Evolutionary conservation across 352 stramenopile species (phyloP).

Genomic region (Pythium volutum): DNA sequence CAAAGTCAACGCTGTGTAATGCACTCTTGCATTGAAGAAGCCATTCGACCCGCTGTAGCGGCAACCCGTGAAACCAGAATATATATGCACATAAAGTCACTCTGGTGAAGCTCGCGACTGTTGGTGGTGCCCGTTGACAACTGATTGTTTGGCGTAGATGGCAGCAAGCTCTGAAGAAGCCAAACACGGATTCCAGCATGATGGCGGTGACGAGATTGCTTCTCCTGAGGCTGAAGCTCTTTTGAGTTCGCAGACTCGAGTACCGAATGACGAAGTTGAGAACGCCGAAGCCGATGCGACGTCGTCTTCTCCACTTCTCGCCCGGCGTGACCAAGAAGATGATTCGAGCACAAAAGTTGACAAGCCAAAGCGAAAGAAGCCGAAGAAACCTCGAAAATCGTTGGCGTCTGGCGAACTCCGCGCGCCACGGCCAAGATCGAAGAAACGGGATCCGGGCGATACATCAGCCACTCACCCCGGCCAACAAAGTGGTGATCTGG

Average conservation of each 20-base stretch:
- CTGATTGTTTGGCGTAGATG: neutral
- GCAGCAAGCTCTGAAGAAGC: slow-evolving; percentile 1
- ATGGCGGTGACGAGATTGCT: neutral
- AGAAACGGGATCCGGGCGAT: neutral
- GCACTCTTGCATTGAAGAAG: slow-evolving; percentile 29
- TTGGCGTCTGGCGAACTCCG: no score
- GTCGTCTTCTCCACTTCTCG: slow-evolving; percentile 39
- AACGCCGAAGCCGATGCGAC: slow-evolving; percentile 28
- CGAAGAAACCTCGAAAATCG: neutral
- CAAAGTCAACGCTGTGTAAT: slow-evolving; percentile 64
- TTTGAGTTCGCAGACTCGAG: neutral
- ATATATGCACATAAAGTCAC: slow-evolving; percentile 14
- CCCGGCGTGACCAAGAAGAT: slow-evolving; percentile 12
- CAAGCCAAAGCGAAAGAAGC: slow-evolving; percentile 4
- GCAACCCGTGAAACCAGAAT: slow-evolving; percentile 5
- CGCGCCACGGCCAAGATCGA: neutral
- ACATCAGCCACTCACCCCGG: neutral
- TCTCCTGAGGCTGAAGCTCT: slow-evolving; percentile 1
- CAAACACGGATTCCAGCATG: neutral
- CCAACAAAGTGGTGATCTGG: neutral
- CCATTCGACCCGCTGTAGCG: neutral
- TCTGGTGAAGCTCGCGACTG: neutral
- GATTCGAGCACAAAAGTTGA: neutral
- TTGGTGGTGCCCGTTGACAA: neutral
- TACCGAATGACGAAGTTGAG: slow-evolving; percentile 6